Percentiles rank a stretch among this genome's conserved stretches.
phyloP scores from a whole-genome alignment of 2,329 filamentous ascomycete genomes.

The Cladophialophora psammophila region DNA sequence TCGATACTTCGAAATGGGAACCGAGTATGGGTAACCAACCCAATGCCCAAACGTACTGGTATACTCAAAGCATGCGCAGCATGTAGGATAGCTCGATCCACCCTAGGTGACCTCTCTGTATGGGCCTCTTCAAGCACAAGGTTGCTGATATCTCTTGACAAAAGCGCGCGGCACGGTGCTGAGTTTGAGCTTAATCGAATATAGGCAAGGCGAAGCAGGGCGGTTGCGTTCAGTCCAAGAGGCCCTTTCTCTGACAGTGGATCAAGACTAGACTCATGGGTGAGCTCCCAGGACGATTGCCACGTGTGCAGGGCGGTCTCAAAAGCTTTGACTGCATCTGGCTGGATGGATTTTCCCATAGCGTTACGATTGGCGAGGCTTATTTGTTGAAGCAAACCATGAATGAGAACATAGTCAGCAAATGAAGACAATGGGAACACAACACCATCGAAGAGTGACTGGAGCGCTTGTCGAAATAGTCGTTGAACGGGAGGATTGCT shows the following conservation, averaged over 20 bases:
- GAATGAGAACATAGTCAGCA: slow-evolving; percentile 27
- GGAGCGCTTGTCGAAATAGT: slow-evolving; percentile 13
- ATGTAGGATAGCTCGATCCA: slow-evolving; percentile 39
- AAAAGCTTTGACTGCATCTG: slow-evolving; percentile 6
- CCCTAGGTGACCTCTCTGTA: slow-evolving; percentile 21
- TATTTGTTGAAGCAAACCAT: slow-evolving; percentile 25
- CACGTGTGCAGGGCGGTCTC: slow-evolving; percentile 35
- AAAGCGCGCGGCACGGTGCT: slow-evolving; percentile 28
- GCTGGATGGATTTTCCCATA: not conserved
- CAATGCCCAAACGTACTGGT: slow-evolving; percentile 41
- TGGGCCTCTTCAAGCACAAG: not conserved
- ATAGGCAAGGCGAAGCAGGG: slow-evolving; percentile 39
- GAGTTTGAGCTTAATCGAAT: slow-evolving; percentile 38
- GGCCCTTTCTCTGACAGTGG: slow-evolving; percentile 39
- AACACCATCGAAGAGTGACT: slow-evolving; percentile 10
- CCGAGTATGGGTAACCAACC: slow-evolving; percentile 38
- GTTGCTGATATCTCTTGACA: slow-evolving; percentile 21
- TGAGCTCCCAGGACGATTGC: slow-evolving; percentile 40
- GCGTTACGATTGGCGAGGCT: not conserved
- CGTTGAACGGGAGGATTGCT: not conserved
- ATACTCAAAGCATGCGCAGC: slow-evolving; percentile 40
- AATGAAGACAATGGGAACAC: slow-evolving; percentile 15
- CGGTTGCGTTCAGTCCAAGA: slow-evolving; percentile 39
- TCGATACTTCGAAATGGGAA: slow-evolving; percentile 42
- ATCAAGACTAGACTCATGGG: slow-evolving; percentile 37